Percentiles rank a stretch among this genome's conserved stretches.
phyloP scores from a whole-genome alignment of 257 asterid genomes.

The Craterostigma plantagineum region DNA sequence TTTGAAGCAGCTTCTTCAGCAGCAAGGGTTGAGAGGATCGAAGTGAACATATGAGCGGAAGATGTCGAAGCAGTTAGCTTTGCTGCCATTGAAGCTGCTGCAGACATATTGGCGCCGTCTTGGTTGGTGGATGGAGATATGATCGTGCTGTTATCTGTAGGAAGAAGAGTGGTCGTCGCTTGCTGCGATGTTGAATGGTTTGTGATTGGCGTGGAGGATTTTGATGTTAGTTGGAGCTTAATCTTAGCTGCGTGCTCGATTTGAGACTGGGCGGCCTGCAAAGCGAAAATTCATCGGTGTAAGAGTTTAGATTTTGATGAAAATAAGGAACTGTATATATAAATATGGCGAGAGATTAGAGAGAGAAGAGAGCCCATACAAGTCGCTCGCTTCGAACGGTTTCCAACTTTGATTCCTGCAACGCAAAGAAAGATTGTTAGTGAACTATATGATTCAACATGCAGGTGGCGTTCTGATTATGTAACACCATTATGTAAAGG shows the following conservation, averaged over 20 bases:
- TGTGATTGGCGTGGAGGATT: conserved; percentile 10
- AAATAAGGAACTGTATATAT: too few species aligned
- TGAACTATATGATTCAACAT: conserved; percentile 5
- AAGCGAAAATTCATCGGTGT: background rate
- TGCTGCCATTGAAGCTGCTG: conserved; percentile 94
- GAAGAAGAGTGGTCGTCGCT: too few species aligned
- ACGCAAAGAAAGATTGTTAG: conserved; percentile 4
- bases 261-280: conserved; percentile 55
- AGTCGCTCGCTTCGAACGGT: conserved; percentile 37
- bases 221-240: conserved; percentile 30
- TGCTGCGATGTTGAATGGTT: conserved; percentile 16
- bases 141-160: too few species aligned
- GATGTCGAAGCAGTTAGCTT: conserved; percentile 77
- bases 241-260: conserved; percentile 32
- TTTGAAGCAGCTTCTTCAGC: conserved; percentile 92
- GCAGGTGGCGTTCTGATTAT: conserved; percentile 7
- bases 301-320: background rate
- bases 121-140: conserved; percentile 23
- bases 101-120: conserved; percentile 40
- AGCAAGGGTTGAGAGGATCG: conserved; percentile 73
- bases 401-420: conserved; percentile 80
- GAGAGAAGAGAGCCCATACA: conserved; percentile 35
- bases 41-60: conserved; percentile 86
- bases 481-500: conserved; percentile 6
- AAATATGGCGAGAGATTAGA: too few species aligned